phyloP scores from a whole-genome alignment of 768 basidiomycete species.

The Boletellus ananiceps region DNA sequence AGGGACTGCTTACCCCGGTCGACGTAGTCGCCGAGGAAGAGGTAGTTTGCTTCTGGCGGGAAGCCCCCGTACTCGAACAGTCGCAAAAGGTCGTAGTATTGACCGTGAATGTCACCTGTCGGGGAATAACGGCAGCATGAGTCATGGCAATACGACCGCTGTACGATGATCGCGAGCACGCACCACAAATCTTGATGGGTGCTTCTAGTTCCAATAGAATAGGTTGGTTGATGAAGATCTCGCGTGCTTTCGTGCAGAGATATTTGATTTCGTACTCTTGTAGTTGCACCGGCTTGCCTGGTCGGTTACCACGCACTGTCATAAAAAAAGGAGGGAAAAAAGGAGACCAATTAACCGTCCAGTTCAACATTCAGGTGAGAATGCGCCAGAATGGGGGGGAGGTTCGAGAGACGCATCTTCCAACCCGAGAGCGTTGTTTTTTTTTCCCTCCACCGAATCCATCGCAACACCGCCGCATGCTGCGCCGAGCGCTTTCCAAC shows the following conservation, averaged over 20 bases:
- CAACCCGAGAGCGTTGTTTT: slow-evolving; percentile 2
- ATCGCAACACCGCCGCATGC: slow-evolving; percentile 18
- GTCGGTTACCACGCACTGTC: slow-evolving; percentile 94
- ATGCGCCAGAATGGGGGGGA: neutral
- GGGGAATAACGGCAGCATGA: slow-evolving; percentile 17
- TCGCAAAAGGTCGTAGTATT: slow-evolving; percentile 97
- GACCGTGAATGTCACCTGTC: slow-evolving; percentile 96
- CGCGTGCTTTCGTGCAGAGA: slow-evolving; percentile 95
- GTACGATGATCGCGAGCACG: slow-evolving; percentile 25
- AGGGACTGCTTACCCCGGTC: slow-evolving; percentile 98
- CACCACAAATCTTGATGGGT: slow-evolving; percentile 99
- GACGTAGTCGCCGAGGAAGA: slow-evolving; percentile 99
- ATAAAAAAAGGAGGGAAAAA: slow-evolving; percentile 19
- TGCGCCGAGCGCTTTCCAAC: neutral
- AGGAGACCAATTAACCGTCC: slow-evolving; percentile 12
- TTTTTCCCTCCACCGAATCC: neutral
- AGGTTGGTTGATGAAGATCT: slow-evolving; percentile 99
- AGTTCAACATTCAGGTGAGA: neutral
- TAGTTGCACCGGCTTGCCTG: slow-evolving; percentile 95
- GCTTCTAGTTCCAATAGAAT: slow-evolving; percentile 97
- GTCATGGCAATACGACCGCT: slow-evolving; percentile 14
- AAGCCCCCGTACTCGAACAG: slow-evolving; percentile 99
- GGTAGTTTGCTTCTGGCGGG: slow-evolving; percentile 99
- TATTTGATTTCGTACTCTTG: slow-evolving; percentile 99
- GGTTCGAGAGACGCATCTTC: slow-evolving; percentile 1